These are phyloP conservation scores for Plasmodium gonderi DNA, from an alignment of 169 alveolate genomes.

Conservation along the genomic window DNA sequence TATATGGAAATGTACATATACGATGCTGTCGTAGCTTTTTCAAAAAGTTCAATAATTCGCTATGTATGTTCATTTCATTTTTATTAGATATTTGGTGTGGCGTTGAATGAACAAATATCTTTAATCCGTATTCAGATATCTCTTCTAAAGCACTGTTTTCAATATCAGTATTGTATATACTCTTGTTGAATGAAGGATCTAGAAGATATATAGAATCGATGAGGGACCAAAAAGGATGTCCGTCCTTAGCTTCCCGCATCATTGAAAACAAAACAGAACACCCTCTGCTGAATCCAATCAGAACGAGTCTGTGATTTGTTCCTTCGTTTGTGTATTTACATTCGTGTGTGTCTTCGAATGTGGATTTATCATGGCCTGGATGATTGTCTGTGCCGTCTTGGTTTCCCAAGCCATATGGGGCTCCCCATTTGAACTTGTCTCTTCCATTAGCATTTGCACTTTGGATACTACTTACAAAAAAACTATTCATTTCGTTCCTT, in stretches of 20 bases:
- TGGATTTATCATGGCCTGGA: no score
- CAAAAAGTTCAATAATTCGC: constrained; percentile 23
- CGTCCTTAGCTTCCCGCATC: constrained; percentile 31
- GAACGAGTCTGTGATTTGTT: constrained; percentile 1
- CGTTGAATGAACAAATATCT: constrained; percentile 50
- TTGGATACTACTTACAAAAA: neutral
- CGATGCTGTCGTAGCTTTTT: neutral
- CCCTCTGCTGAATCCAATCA: constrained; percentile 73
- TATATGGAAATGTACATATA: constrained; percentile 9
- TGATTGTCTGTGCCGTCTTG: no score
- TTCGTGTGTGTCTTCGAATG: neutral
- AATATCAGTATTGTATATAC: constrained; percentile 1
- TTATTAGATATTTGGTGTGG: constrained; percentile 31
- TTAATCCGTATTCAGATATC: constrained; percentile 11
- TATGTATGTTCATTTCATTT: constrained; percentile 2
- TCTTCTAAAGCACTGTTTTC: constrained; percentile 23
- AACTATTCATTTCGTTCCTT: neutral
- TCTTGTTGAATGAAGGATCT: constrained; percentile 64
- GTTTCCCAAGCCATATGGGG: no score
- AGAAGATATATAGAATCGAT: constrained; percentile 38
- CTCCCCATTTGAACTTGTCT: neutral
- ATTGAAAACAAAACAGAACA: constrained; percentile 46
- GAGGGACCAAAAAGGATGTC: neutral
- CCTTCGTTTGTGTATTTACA: neutral
- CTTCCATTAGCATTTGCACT: neutral